phyloP scores from a whole-genome alignment of 306 rosid species.

The Herpetospermum pedunculosum region DNA sequence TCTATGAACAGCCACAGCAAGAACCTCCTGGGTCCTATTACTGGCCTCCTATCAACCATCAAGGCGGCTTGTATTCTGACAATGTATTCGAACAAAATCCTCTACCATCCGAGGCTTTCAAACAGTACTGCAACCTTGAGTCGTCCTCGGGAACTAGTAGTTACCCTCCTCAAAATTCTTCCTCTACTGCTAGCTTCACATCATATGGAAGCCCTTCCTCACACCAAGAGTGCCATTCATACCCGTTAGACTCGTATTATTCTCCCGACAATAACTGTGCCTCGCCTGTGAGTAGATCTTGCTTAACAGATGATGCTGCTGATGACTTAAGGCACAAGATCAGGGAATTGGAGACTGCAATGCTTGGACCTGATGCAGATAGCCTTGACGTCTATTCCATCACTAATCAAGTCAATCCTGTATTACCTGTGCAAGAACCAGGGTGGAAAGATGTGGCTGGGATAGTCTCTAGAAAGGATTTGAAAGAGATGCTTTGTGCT shows the following conservation, averaged over 20 bases:
- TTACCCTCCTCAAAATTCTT: constrained; percentile 52
- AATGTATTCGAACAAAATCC: constrained; percentile 33
- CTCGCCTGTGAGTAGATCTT: constrained; percentile 43
- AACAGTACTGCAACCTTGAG: constrained; percentile 41
- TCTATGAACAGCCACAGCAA: constrained; percentile 29
- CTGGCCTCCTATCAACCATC: constrained; percentile 25
- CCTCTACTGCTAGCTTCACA: constrained; percentile 43
- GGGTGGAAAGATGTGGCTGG: constrained; percentile 47
- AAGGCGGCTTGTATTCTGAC: constrained; percentile 27
- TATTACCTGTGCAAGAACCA: constrained; percentile 24
- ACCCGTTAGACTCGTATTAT: constrained; percentile 13
- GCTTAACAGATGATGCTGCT: constrained; percentile 28
- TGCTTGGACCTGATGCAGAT: constrained; percentile 68
- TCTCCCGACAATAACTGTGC: constrained; percentile 34
- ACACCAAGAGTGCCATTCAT: constrained; percentile 32
- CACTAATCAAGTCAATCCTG: constrained; percentile 15
- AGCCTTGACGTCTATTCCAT: constrained; percentile 17
- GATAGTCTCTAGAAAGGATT: constrained; percentile 49
- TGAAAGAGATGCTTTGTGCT: constrained; percentile 58
- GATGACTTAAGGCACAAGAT: constrained; percentile 68
- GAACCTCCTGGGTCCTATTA: constrained; percentile 29
- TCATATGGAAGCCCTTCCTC: constrained; percentile 47
- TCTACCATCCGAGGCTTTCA: constrained; percentile 25
- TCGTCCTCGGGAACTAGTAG: constrained; percentile 40
- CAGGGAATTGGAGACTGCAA: constrained; percentile 63